These are phyloP conservation scores for Cicer cuneatum DNA, from an alignment of 306 rosid genomes.

Conservation along the genomic window DNA sequence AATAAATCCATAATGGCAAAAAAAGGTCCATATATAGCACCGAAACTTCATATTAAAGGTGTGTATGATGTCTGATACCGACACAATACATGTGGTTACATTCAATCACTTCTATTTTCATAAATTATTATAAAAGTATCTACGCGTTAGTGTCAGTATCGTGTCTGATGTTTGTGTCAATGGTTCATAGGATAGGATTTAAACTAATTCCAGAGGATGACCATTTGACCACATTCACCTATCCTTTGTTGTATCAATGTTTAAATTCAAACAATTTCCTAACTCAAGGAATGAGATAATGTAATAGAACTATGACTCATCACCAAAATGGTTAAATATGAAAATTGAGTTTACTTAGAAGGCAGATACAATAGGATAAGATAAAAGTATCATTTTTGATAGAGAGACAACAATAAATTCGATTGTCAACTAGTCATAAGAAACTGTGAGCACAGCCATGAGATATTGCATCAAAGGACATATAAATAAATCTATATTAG, in stretches of 20 bases:
- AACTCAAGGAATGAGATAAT: neutral
- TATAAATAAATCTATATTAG: neutral
- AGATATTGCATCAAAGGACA: neutral
- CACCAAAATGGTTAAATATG: slow-evolving; percentile 14
- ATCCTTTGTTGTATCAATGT: neutral
- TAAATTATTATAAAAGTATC: neutral
- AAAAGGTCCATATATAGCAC: neutral
- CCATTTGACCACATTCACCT: slow-evolving; percentile 2
- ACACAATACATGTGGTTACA: neutral
- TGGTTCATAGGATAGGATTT: neutral
- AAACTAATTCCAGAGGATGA: slow-evolving; percentile 22
- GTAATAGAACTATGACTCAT: neutral
- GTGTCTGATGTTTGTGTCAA: neutral
- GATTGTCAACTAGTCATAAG: neutral
- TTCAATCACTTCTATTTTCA: neutral
- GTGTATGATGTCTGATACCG: neutral
- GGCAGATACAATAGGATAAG: neutral
- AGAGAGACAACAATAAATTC: neutral
- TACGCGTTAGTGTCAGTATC: neutral
- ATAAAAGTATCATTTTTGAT: neutral
- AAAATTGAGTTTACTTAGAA: slow-evolving; percentile 1
- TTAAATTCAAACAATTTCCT: slow-evolving; percentile 15
- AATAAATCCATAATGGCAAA: neutral
- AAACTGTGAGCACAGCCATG: neutral
- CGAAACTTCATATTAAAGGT: neutral